These are phyloP conservation scores for Aspergillus puulaauensis DNA, from an alignment of 2,329 filamentous ascomycete species.

Conservation along the genomic window DNA sequence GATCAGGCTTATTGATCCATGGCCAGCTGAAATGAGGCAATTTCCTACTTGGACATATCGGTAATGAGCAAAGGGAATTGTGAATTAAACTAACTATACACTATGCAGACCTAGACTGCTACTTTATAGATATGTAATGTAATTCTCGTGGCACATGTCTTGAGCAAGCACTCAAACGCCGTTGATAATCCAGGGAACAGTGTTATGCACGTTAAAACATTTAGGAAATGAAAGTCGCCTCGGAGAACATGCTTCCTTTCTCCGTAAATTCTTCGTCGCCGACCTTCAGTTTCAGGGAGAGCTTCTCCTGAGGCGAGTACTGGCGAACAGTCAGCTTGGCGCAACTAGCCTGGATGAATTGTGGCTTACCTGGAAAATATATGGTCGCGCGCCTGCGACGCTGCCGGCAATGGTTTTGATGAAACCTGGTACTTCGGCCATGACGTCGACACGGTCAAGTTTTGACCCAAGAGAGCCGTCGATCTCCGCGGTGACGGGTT, in stretches of 20 bases:
- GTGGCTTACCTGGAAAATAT: slow-evolving; percentile 83
- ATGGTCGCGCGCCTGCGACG: slow-evolving; percentile 89
- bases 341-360: not conserved
- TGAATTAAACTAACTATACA: slow-evolving; percentile 3
- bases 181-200: slow-evolving; percentile 21
- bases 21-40: too few relatives aligned
- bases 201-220: slow-evolving; percentile 29
- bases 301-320: slow-evolving; percentile 67
- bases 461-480: slow-evolving; percentile 68
- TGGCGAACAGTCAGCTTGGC: slow-evolving; percentile 40
- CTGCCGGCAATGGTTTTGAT: slow-evolving; percentile 90
- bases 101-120: slow-evolving; percentile 19
- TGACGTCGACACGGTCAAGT: slow-evolving; percentile 85
- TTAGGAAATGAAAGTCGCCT: slow-evolving; percentile 93
- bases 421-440: slow-evolving; percentile 93
- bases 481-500: slow-evolving; percentile 67
- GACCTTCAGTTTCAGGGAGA: slow-evolving; percentile 79
- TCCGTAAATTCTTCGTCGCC: slow-evolving; percentile 77
- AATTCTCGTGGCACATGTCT: slow-evolving; percentile 27
- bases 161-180: slow-evolving; percentile 32
- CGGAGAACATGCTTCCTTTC: slow-evolving; percentile 75
- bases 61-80: slow-evolving; percentile 14
- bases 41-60: slow-evolving; percentile 2
- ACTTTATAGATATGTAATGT: slow-evolving; percentile 14
- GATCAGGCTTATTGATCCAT: too few relatives aligned